A percentile compares a stretch with the other conserved stretches of the same genome.
phyloP scores from a whole-genome alignment of 2,329 filamentous ascomycete species.

The Neofusicoccum umdonicola region DNA sequence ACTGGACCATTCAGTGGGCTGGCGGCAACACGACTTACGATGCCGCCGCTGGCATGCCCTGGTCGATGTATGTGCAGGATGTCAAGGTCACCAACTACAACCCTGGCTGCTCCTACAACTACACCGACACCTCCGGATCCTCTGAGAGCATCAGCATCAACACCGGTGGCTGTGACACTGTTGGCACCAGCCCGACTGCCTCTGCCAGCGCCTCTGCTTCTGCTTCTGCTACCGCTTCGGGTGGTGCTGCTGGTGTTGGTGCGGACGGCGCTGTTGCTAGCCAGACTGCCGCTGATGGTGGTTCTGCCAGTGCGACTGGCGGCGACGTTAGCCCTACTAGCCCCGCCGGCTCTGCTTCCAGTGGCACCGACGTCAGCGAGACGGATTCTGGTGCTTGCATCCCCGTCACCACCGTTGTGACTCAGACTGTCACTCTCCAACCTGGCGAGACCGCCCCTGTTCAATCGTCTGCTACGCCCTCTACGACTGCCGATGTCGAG shows the following conservation, averaged over 20 bases:
- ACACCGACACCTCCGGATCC: constrained; percentile 47
- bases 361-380: background rate
- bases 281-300: background rate
- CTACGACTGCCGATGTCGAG: background rate
- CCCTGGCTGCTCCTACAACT: constrained; percentile 51
- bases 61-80: constrained; percentile 51
- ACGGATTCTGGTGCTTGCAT: background rate
- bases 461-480: background rate
- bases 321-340: background rate
- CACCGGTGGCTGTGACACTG: background rate
- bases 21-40: constrained; percentile 56
- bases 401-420: background rate
- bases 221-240: background rate
- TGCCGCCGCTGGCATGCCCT: constrained; percentile 43
- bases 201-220: background rate
- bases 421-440: constrained; percentile 2
- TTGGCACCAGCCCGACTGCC: background rate
- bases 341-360: background rate
- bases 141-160: constrained; percentile 47
- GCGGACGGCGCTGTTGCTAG: background rate
- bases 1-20: constrained; percentile 66
- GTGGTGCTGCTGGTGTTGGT: no score
- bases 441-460: constrained; percentile 8
- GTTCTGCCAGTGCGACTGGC: background rate
- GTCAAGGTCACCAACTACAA: constrained; percentile 54